These are phyloP conservation scores for Lanmaoa rubissima DNA, from an alignment of 768 basidiomycete species.

Conservation along the genomic window DNA sequence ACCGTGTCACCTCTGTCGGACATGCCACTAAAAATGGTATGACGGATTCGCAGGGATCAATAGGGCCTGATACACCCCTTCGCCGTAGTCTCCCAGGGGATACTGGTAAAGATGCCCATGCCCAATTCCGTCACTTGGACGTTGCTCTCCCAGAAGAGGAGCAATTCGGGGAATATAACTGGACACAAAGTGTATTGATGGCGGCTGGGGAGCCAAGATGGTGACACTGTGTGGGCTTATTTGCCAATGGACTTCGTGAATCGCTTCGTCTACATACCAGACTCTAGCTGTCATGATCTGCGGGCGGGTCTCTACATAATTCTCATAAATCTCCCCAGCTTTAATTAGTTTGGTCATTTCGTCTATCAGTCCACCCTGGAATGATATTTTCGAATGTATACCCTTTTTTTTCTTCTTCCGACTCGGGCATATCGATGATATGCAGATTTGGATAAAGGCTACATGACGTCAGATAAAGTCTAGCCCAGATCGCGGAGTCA, in stretches of 20 bases:
- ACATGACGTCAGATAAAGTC: constrained; percentile 24
- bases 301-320: constrained; percentile 30
- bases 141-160: constrained; percentile 37
- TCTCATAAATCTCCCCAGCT: constrained; percentile 6
- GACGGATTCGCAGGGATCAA: constrained; percentile 21
- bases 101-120: constrained; percentile 18
- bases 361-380: constrained; percentile 9
- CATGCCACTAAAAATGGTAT: constrained; percentile 11
- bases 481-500: not conserved
- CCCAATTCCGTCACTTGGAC: constrained; percentile 29
- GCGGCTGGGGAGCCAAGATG: constrained; percentile 55
- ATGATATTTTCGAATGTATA: constrained; percentile 23
- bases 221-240: constrained; percentile 16
- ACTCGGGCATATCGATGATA: not conserved
- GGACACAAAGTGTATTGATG: constrained; percentile 71
- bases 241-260: constrained; percentile 7
- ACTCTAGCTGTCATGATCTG: constrained; percentile 27
- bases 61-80: constrained; percentile 2
- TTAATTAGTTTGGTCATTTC: constrained; percentile 19
- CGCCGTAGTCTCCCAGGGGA: constrained; percentile 20
- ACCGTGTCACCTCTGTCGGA: constrained; percentile 7
- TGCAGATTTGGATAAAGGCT: constrained; percentile 10
- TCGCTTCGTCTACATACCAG: constrained; percentile 14
- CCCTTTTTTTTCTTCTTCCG: constrained; percentile 13
- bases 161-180: constrained; percentile 52